Base-by-base conservation (phyloP, 306 rosid genomes). In the Luffa aegyptiaca region DNA sequence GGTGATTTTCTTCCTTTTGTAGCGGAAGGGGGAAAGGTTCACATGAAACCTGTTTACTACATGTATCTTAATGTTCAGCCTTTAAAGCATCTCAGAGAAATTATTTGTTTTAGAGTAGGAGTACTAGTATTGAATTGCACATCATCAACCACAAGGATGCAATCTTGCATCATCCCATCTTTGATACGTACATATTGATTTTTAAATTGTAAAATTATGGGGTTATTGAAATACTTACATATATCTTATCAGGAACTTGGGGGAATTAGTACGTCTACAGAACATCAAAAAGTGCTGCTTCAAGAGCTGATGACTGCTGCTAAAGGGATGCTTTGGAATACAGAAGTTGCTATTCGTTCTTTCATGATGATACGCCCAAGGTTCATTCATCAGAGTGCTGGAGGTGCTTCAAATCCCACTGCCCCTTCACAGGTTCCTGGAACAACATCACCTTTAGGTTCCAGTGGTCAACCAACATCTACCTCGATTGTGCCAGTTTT, bases 311-410 rank as follows among this genome's bases (percentile, higher is more conserved):
- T 91, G 99, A 82, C 77, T 48, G 83, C 63, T 76, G 97, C 84
- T 58, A 93, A 96, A 86, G 97, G 85, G 80, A 91, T 91, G 97
- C 79, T 93, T 80, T 86, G 91, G 80, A 96, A 89, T 84, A 93
- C 97, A 0, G 99, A 96, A 92, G 88, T 93, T 81, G 98, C 97
- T 46, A 86, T 96, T 88, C 98, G 96, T 36, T 91, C 99, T 78
- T 96, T 96, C 86, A 90, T 91, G 96, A 91, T 91, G 87, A 84
- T 95, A 82, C 92, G 85, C 20, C 96, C 99, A 63, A 81, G 99
- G 84, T 95, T 95, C 82, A 87, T 82, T 87, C 93, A 93, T 85
- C 93, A 91, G 76, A 86, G 79, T 86, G 68, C 78, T 45, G 96
- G 93, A 81, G 93, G 88, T 81, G 82, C 90, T 70, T 86, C 91